Percentiles rank a stretch among this genome's conserved stretches.
These are phyloP conservation scores for Gaultheria prostrata DNA, from an alignment of 148 eudicot genomes.

Conservation along the genomic window DNA sequence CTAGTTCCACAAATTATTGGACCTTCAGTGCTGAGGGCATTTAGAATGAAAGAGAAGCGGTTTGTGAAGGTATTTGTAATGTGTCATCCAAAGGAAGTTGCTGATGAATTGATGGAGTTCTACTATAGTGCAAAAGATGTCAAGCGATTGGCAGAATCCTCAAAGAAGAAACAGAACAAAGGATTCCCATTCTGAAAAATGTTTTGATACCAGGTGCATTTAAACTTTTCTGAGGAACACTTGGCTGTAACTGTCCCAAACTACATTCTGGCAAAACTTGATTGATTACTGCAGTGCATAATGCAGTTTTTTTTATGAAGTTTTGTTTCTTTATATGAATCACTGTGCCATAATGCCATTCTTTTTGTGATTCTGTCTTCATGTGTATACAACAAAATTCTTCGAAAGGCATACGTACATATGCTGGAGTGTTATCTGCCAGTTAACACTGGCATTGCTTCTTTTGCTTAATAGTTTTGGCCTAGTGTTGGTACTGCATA, in stretches of 20 bases:
- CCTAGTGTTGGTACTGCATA: background rate
- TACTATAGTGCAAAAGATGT: slow-evolving; percentile 48
- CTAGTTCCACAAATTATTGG: slow-evolving; percentile 54
- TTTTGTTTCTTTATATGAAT: background rate
- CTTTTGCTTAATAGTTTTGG: background rate
- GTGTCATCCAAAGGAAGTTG: slow-evolving; percentile 50
- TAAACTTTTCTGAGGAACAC: background rate
- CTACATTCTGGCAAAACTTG: background rate
- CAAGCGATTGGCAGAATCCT: slow-evolving; percentile 54
- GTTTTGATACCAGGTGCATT: slow-evolving; percentile 5
- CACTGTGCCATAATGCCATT: background rate
- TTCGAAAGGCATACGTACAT: background rate
- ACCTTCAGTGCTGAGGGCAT: slow-evolving; percentile 45
- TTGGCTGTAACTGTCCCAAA: background rate
- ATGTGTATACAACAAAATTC: background rate
- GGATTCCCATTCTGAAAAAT: slow-evolving; percentile 62
- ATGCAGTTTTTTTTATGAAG: background rate
- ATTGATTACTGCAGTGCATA: background rate
- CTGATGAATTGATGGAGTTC: slow-evolving; percentile 40
- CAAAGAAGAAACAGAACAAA: slow-evolving; percentile 28
- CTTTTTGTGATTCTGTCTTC: background rate
- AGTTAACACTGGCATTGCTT: background rate
- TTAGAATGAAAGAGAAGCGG: slow-evolving; percentile 66
- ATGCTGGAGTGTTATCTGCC: background rate
- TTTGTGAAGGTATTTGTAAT: slow-evolving; percentile 43